phyloP scores from a whole-genome alignment of 139 green algal genomes.

The Spirogloea muscicola region DNA sequence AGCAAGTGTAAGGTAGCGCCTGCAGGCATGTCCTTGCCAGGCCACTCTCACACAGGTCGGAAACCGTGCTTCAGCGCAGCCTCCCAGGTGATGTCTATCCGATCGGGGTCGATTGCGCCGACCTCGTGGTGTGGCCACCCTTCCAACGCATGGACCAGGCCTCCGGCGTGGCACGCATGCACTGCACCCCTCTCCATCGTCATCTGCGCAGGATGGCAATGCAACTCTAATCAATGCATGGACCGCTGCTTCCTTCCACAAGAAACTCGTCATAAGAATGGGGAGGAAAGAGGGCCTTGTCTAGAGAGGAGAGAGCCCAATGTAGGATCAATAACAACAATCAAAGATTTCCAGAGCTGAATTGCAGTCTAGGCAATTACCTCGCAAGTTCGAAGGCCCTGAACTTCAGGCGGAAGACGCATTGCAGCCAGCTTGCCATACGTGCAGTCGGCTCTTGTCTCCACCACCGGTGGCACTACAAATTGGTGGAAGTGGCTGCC shows the following conservation, averaged over 20 bases:
- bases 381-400: slow-evolving; percentile 42
- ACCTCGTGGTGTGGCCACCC: slow-evolving; percentile 56
- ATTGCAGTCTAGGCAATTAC: no score
- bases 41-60: slow-evolving; percentile 22
- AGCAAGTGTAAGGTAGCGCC: no score
- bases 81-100: slow-evolving; percentile 54
- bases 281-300: no score
- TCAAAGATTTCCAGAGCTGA: no score
- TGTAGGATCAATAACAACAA: no score
- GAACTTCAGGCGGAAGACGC: slow-evolving; percentile 41
- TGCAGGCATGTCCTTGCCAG: no score
- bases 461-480: slow-evolving; percentile 50
- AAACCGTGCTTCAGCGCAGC: slow-evolving; percentile 53
- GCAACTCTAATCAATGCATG: no score
- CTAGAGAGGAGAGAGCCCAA: no score
- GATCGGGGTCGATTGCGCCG: slow-evolving; percentile 46
- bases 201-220: no score
- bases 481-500: slow-evolving; percentile 55
- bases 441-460: slow-evolving; percentile 42
- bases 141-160: slow-evolving; percentile 51
- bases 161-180: slow-evolving; percentile 54
- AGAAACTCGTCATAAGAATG: no score
- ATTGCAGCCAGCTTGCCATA: slow-evolving; percentile 52
- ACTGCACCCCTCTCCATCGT: slow-evolving; percentile 49
- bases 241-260: no score